Conservation (phyloP, 352 stramenopile genomes). For the Phytophthora pini region DNA sequence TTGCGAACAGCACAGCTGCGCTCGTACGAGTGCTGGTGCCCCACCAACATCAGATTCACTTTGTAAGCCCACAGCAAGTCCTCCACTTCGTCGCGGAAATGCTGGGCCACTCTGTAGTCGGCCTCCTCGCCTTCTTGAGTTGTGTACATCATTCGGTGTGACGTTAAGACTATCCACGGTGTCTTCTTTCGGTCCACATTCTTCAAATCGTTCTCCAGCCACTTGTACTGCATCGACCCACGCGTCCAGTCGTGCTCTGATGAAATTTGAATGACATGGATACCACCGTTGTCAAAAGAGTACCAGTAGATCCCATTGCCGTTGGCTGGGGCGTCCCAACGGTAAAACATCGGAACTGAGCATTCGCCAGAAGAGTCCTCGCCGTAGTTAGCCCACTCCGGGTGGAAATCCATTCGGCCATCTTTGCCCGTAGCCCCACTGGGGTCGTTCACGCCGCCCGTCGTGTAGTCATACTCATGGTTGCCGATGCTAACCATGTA, state of each 20-base stretch:
- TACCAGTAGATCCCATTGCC: slow-evolving; percentile 88
- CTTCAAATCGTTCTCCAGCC: slow-evolving; percentile 87
- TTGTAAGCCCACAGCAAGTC: slow-evolving; percentile 87
- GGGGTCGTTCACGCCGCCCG: slow-evolving; percentile 60
- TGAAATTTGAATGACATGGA: slow-evolving; percentile 93
- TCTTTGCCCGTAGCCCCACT: slow-evolving; percentile 52
- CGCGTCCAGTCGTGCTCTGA: slow-evolving; percentile 91
- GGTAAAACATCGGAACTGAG: slow-evolving; percentile 79
- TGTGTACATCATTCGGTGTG: slow-evolving; percentile 93
- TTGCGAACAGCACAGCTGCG: slow-evolving; percentile 84
- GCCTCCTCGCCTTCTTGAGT: slow-evolving; percentile 73
- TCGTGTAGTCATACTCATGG: slow-evolving; percentile 82
- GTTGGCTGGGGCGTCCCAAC: slow-evolving; percentile 67
- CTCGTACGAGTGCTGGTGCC: slow-evolving; percentile 94
- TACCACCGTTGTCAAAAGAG: slow-evolving; percentile 90
- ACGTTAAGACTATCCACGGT: slow-evolving; percentile 93
- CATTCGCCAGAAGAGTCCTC: slow-evolving; percentile 77
- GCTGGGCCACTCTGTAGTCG: slow-evolving; percentile 72
- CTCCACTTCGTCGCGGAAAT: slow-evolving; percentile 91
- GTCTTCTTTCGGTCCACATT: slow-evolving; percentile 84
- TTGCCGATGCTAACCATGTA: slow-evolving; percentile 87
- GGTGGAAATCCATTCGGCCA: slow-evolving; percentile 75
- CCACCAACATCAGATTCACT: slow-evolving; percentile 92
- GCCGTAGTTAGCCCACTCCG: slow-evolving; percentile 74
- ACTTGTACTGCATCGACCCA: slow-evolving; percentile 90